Evolutionary conservation across 257 asterid species (phyloP).

Genomic region (Solanum peruvianum): DNA sequence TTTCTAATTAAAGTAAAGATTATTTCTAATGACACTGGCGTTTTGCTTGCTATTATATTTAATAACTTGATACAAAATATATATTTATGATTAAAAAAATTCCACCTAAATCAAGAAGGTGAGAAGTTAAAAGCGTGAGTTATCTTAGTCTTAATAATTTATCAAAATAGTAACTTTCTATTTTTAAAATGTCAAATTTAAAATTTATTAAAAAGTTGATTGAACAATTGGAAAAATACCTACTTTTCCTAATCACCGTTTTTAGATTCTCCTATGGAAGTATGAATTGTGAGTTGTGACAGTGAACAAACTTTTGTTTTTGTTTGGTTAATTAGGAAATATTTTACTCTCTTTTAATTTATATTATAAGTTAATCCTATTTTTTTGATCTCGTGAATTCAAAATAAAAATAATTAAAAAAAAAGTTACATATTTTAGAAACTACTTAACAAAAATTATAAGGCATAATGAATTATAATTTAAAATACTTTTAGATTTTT

Average conservation of each 20-base stretch:
- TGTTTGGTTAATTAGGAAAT: neutral
- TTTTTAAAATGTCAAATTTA: neutral
- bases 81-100: neutral
- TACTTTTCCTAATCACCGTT: neutral
- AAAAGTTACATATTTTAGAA: too few relatives aligned
- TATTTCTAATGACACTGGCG: neutral
- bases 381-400: too few relatives aligned
- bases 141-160: neutral
- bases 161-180: neutral
- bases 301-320: neutral
- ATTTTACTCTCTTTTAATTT: neutral
- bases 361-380: neutral
- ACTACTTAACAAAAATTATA: too few relatives aligned
- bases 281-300: neutral
- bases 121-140: neutral
- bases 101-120: neutral
- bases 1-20: neutral
- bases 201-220: neutral
- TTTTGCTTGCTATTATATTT: neutral
- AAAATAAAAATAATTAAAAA: too few relatives aligned
- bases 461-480: too few relatives aligned
- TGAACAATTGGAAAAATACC: neutral
- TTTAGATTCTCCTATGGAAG: neutral
- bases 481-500: too few relatives aligned
- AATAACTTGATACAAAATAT: neutral